Evolutionary conservation across 2,329 filamentous ascomycete genomes (phyloP).

Genomic region (Thyridium curvatum): DNA sequence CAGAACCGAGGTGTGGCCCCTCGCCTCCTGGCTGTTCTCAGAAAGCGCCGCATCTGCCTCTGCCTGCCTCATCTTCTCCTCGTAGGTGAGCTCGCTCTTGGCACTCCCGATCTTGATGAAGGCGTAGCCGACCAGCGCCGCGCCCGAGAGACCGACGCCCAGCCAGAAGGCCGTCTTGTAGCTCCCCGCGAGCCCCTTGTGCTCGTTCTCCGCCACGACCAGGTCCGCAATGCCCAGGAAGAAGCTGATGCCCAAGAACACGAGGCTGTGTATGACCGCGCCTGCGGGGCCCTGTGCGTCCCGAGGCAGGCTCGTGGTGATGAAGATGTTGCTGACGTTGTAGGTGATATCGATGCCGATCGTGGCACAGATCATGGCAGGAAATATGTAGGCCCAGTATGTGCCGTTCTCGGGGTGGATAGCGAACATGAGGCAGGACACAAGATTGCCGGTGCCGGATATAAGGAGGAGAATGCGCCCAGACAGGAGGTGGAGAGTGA

Average conservation of each 20-base stretch:
- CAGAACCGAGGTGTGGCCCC: no score
- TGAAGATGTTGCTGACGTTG: constrained; percentile 71
- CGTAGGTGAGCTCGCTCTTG: constrained; percentile 15
- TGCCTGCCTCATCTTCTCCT: constrained; percentile 10
- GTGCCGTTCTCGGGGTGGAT: constrained; percentile 52
- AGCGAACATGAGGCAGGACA: constrained; percentile 56
- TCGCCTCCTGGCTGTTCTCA: no score
- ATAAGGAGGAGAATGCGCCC: constrained; percentile 58
- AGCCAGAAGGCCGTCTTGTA: constrained; percentile 65
- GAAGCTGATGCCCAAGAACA: constrained; percentile 68
- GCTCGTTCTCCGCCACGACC: constrained; percentile 41
- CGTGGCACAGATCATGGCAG: constrained; percentile 61
- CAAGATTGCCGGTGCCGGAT: constrained; percentile 52
- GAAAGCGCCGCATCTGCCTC: constrained; percentile 3
- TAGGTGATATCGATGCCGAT: constrained; percentile 71
- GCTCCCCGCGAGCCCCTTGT: constrained; percentile 38
- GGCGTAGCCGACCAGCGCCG: constrained; percentile 46
- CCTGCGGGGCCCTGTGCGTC: constrained; percentile 66
- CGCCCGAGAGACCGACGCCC: constrained; percentile 46
- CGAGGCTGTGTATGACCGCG: constrained; percentile 61
- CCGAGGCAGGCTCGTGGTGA: constrained; percentile 63
- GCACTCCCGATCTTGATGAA: constrained; percentile 51
- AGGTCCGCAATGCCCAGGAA: constrained; percentile 68
- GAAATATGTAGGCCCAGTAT: constrained; percentile 72
- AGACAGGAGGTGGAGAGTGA: constrained; percentile 60